phyloP scores from a whole-genome alignment of 371 early-diverging fungal genomes.

The Apophysomyces elegans region DNA sequence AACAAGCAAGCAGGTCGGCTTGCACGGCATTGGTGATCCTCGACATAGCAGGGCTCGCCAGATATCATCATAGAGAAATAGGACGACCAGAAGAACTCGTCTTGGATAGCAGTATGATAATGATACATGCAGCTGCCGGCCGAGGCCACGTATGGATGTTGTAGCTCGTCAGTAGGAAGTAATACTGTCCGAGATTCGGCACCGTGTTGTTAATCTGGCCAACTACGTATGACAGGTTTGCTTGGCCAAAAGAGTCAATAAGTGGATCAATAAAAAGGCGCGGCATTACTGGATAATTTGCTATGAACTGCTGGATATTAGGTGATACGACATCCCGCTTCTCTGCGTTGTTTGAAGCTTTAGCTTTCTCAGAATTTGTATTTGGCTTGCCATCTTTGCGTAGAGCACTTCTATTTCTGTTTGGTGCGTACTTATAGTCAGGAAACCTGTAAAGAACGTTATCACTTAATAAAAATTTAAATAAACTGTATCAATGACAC shows the following conservation, averaged over 20 bases:
- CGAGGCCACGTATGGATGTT: neutral
- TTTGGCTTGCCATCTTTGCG: neutral
- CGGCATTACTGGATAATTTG: neutral
- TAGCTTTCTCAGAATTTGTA: neutral
- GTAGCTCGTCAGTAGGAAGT: neutral
- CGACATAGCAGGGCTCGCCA: too few species aligned
- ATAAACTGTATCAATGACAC: neutral
- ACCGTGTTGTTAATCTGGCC: neutral
- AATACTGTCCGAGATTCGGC: neutral
- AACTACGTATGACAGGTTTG: neutral
- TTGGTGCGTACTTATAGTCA: conserved; percentile 22
- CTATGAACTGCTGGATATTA: neutral
- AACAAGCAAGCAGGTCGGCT: too few species aligned
- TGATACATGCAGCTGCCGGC: neutral
- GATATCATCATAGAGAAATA: too few species aligned
- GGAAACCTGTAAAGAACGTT: conserved; percentile 13
- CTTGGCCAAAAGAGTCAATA: too few species aligned
- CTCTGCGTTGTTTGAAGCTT: neutral
- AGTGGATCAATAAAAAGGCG: too few species aligned
- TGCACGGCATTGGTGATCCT: too few species aligned
- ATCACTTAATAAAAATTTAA: neutral
- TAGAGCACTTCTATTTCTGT: conserved; percentile 2
- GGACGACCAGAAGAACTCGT: too few species aligned
- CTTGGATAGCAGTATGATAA: too few species aligned
- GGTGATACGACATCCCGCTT: too few species aligned